Percentiles rank a stretch among this genome's conserved stretches.
phyloP scores from a whole-genome alignment of 768 basidiomycete genomes.

The Amanita rubescens region DNA sequence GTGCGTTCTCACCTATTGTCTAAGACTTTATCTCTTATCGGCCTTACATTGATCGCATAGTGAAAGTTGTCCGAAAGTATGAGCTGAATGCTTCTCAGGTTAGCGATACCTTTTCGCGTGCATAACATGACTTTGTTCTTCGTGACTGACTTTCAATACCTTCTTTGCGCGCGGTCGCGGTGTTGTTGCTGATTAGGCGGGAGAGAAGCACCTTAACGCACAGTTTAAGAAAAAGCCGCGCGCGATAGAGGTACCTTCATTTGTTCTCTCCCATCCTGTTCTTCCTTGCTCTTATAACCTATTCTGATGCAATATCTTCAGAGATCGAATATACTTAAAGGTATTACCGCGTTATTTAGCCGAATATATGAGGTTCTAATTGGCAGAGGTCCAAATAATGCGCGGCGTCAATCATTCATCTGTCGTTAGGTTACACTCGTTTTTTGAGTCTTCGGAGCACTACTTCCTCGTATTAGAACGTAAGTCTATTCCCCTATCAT shows the following conservation, averaged over 20 bases:
- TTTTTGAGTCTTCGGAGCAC: constrained; percentile 87
- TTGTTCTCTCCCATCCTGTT: constrained; percentile 12
- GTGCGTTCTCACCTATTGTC: constrained; percentile 33
- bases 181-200: constrained; percentile 45
- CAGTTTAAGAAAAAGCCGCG: constrained; percentile 97
- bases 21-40: constrained; percentile 10
- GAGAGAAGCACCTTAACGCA: constrained; percentile 88
- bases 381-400: constrained; percentile 97
- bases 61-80: constrained; percentile 92
- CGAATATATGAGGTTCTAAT: constrained; percentile 5
- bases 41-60: constrained; percentile 32
- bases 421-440: constrained; percentile 86
- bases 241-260: constrained; percentile 85
- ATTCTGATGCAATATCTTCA: constrained; percentile 34
- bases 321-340: constrained; percentile 98
- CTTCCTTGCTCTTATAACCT: constrained; percentile 5
- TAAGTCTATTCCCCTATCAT: constrained; percentile 28
- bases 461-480: constrained; percentile 94
- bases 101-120: constrained; percentile 30
- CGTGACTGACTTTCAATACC: constrained; percentile 15
- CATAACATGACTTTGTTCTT: constrained; percentile 16
- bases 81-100: constrained; percentile 91
- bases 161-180: constrained; percentile 25
- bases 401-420: constrained; percentile 88
- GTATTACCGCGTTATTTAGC: constrained; percentile 25